Percentiles rank a stretch among this genome's conserved stretches.
These are phyloP conservation scores for Stylosanthes scabra DNA, from an alignment of 331 rosid genomes.

Conservation along the genomic window DNA sequence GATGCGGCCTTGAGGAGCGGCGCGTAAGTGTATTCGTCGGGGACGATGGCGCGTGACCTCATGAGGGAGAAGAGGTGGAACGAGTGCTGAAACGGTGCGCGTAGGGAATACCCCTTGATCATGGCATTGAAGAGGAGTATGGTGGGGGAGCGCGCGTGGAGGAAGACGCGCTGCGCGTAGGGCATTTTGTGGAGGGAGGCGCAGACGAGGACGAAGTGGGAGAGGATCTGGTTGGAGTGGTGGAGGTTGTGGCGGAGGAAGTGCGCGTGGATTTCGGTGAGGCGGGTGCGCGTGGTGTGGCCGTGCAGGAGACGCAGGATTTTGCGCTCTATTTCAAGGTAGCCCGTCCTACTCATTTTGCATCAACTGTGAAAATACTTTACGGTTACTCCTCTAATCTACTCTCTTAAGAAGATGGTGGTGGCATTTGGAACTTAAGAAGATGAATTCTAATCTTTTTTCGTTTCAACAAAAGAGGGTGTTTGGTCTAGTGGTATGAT, in stretches of 20 bases:
- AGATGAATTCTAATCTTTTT: too few species aligned
- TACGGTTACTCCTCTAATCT: too few species aligned
- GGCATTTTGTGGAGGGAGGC: constrained; percentile 44
- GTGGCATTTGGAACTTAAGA: too few species aligned
- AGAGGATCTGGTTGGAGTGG: constrained; percentile 72
- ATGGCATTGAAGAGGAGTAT: constrained; percentile 75
- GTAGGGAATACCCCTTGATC: constrained; percentile 72
- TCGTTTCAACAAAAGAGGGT: constrained; percentile 45
- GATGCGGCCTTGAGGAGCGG: constrained; percentile 73
- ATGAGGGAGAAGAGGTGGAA: constrained; percentile 56
- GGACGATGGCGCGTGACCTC: constrained; percentile 53
- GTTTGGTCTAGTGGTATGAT: constrained; percentile 99
- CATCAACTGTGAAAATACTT: too few species aligned
- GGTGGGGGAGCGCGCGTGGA: constrained; percentile 58
- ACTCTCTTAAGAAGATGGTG: too few species aligned
- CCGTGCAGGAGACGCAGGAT: constrained; percentile 71
- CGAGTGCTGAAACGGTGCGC: constrained; percentile 57
- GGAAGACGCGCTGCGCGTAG: constrained; percentile 68
- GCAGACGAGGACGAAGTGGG: constrained; percentile 83
- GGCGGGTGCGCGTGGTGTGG: constrained; percentile 53
- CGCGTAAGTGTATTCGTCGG: constrained; percentile 66
- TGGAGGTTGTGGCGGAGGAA: constrained; percentile 79
- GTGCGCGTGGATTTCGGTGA: constrained; percentile 69
- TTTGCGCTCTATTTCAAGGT: constrained; percentile 44
- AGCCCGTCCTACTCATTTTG: constrained; percentile 45